Evolutionary conservation across 108 stramenopile genomes (phyloP), one percentile per base, ranked within the genome.

Genomic region (Pseudonitzschia delicatissima): DNA sequence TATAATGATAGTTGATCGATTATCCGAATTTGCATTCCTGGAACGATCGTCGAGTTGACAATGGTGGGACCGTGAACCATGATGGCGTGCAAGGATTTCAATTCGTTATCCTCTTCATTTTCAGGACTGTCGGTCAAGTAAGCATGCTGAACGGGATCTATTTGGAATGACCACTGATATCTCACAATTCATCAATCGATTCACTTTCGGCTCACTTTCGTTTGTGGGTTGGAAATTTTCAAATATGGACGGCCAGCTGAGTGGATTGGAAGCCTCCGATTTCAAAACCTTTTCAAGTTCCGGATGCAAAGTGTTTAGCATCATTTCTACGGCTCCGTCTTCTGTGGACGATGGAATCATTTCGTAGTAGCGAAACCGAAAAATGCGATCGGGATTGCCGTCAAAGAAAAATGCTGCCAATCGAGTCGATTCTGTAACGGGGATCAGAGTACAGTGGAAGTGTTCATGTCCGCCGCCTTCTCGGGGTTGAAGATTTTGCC

Each of bases 381-480:
- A 92, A 45, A 92, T 92, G 26, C 81, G 74, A 49, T 73, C 62
- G 13, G 91, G 91, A 60, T 77, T 82, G 8, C 85, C 91, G 69
- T 92, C 88, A 73, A 92, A 89, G 62, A 87, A 92, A 78, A 87
- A 92, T 25, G 91, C 87, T 11, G 91, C 91, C 37, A 92, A 66
- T 4, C 73, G 51, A 34, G 59, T 42, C 8, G 49, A 64, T 44
- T 71, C 52, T 0, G 78, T 69, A 0, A 85, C 44, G 8, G 91
- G 91, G 7, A 92, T 66, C n/a, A 92, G 59, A 18, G 83, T 87
- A 64, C 86, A 87, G 44, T 92, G 91, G 58, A 92, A 87, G 39
- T 92, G 84, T 60, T 92, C 91, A 48, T 92, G 91, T 17, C 88
- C 88, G 17, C 91, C 91, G 26, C 91, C 91, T 62, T 93, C 87